A percentile compares a stretch with the other conserved stretches of the same genome.
These are phyloP conservation scores for Didymella pomorum DNA, from an alignment of 2,329 filamentous ascomycete genomes.

Conservation along the genomic window DNA sequence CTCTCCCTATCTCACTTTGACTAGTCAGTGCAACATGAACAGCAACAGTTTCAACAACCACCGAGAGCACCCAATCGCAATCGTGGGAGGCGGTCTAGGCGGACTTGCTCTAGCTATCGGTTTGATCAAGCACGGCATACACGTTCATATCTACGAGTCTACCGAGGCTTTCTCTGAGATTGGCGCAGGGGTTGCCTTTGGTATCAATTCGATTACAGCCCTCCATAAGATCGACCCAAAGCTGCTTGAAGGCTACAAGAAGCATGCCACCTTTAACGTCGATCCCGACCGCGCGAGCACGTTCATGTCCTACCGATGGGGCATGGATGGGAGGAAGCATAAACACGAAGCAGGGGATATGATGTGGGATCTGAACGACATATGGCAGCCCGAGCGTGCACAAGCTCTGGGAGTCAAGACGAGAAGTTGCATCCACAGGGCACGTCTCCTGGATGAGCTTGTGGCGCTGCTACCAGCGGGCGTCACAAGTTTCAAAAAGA, in stretches of 20 bases:
- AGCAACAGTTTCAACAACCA: slow-evolving; percentile 5
- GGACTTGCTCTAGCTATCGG: slow-evolving; percentile 35
- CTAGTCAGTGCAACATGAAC: background rate
- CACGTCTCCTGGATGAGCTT: slow-evolving; percentile 54
- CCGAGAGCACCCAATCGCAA: slow-evolving; percentile 6
- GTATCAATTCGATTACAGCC: slow-evolving; percentile 52
- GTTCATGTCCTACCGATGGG: slow-evolving; percentile 39
- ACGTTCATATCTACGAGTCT: slow-evolving; percentile 38
- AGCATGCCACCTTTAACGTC: slow-evolving; percentile 51
- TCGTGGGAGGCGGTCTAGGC: slow-evolving; percentile 34
- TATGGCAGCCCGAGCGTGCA: slow-evolving; percentile 49
- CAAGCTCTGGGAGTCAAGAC: slow-evolving; percentile 36
- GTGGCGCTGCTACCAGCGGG: slow-evolving; percentile 53
- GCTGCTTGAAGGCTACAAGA: slow-evolving; percentile 51
- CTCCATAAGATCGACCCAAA: slow-evolving; percentile 53
- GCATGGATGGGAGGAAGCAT: slow-evolving; percentile 5
- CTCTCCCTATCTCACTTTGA: background rate
- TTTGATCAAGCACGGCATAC: slow-evolving; percentile 27
- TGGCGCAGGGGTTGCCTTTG: slow-evolving; percentile 42
- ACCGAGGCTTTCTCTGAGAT: slow-evolving; percentile 29
- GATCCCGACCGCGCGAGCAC: slow-evolving; percentile 48
- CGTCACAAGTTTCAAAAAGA: slow-evolving; percentile 37
- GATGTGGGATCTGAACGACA: slow-evolving; percentile 49
- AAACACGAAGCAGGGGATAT: slow-evolving; percentile 39
- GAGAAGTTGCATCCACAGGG: slow-evolving; percentile 43